Conservation (phyloP, 257 asterid genomes). For the Salvia hispanica region DNA sequence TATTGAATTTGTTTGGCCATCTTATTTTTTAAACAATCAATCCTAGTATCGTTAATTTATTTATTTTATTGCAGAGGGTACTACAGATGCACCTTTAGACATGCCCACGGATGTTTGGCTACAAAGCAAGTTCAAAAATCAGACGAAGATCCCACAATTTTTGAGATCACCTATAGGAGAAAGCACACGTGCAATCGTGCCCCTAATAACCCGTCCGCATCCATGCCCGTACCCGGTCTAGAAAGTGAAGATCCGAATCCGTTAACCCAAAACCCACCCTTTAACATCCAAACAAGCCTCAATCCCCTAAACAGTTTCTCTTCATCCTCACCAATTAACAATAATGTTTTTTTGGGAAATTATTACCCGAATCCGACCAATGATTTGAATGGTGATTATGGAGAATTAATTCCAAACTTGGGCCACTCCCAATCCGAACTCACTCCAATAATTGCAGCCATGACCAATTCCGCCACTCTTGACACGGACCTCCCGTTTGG, state of each 20-base stretch:
- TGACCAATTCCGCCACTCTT: conserved; percentile 38
- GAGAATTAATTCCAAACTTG: conserved; percentile 33
- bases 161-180: conserved; percentile 42
- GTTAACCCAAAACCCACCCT: conserved; percentile 24
- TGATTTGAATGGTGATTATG: conserved; percentile 22
- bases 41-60: no score
- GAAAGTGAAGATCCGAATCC: conserved; percentile 23
- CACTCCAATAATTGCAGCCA: conserved; percentile 34
- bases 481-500: conserved; percentile 36
- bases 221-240: conserved; percentile 22
- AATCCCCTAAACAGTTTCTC: conserved; percentile 26
- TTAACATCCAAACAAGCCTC: conserved; percentile 49
- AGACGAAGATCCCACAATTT: conserved; percentile 42
- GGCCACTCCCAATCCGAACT: conserved; percentile 34
- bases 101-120: conserved; percentile 44
- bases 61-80: conserved; percentile 40
- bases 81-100: conserved; percentile 50
- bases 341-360: conserved; percentile 27
- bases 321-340: not conserved
- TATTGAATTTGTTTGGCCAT: no score
- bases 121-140: conserved; percentile 53
- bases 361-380: conserved; percentile 33
- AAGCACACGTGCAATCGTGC: conserved; percentile 45
- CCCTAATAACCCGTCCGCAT: conserved; percentile 4
- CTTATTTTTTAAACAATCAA: no score